These are phyloP conservation scores for Ustilago curta DNA, from an alignment of 1,284 basidiomycete genomes.

Conservation along the genomic window DNA sequence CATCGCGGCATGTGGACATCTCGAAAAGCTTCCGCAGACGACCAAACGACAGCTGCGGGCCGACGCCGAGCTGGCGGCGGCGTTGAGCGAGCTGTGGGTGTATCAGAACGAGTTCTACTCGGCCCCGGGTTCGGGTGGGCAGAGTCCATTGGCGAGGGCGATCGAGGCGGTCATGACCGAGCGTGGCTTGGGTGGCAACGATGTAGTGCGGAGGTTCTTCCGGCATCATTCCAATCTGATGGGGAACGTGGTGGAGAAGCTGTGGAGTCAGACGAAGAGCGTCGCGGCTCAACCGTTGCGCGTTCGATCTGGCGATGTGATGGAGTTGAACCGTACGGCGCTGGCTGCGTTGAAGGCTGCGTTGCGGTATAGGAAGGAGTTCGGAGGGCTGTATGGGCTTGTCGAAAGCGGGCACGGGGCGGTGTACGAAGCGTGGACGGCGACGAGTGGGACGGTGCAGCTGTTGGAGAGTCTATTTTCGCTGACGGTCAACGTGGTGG, in stretches of 20 bases:
- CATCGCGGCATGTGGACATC: slow-evolving; percentile 71
- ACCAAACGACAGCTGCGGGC: slow-evolving; percentile 80
- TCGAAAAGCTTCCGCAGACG: slow-evolving; percentile 79
- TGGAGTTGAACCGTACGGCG: slow-evolving; percentile 79
- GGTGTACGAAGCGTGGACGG: slow-evolving; percentile 82
- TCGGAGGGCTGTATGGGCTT: slow-evolving; percentile 81
- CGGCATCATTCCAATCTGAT: slow-evolving; percentile 74
- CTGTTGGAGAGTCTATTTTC: slow-evolving; percentile 80
- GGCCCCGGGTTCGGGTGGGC: slow-evolving; percentile 11
- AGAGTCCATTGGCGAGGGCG: slow-evolving; percentile 70
- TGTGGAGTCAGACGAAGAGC: slow-evolving; percentile 32
- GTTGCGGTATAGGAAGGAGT: slow-evolving; percentile 79
- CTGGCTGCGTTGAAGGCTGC: slow-evolving; percentile 80
- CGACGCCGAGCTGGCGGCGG: slow-evolving; percentile 90
- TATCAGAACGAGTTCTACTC: slow-evolving; percentile 76
- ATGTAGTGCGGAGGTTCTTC: slow-evolving; percentile 84
- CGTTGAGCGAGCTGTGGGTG: slow-evolving; percentile 85
- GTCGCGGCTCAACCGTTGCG: slow-evolving; percentile 26
- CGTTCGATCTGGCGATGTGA: slow-evolving; percentile 22
- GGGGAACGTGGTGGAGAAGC: slow-evolving; percentile 33
- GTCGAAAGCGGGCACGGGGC: slow-evolving; percentile 66
- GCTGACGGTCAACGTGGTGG: slow-evolving; percentile 74
- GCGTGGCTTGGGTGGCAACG: slow-evolving; percentile 74
- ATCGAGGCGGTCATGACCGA: slow-evolving; percentile 77
- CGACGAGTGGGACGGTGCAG: slow-evolving; percentile 77